Evolutionary conservation across 345 rosid genomes (phyloP), one percentile per base, ranked within the genome.

Genomic region (Leavenworthia alabamica): DNA sequence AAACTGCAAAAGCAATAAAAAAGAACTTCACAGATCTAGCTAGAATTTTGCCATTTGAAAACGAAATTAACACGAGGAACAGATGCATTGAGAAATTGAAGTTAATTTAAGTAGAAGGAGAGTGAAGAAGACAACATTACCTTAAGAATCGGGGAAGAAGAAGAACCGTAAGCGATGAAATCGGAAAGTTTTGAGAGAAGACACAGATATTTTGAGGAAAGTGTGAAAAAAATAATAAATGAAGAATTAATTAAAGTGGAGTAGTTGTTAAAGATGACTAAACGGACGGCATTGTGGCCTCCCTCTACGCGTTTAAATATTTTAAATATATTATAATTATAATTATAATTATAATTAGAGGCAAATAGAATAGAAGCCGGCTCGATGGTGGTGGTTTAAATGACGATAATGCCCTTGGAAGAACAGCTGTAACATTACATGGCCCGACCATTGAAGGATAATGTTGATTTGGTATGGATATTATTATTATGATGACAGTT

Each of bases 291-390:
- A 48, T 62, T 64, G 75, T 63, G 63, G 70, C 75, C 60, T 63
- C 54, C 70, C 54, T 63, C 70, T 12, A 71, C 75, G 75, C 75
- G 75, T 49, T n/a, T n/a, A n/a, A n/a, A n/a, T n/a, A n/a, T n/a
- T n/a, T n/a, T n/a, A n/a, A n/a, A n/a, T n/a, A n/a, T n/a, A n/a
- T n/a, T n/a, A n/a, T n/a, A n/a, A n/a, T n/a, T n/a, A n/a, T n/a
- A n/a, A n/a, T n/a, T n/a, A n/a, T n/a, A n/a, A n/a, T n/a, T n/a
- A n/a, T n/a, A 7, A n/a, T 17, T 20, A 64, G 60, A 51, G 43
- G 60, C 12, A 14, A 20, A 61, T 46, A 22, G 43, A 20, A 61
- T 46, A 22, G 43, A 39, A 33, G 70, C 59, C 70, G 75, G 70
- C 70, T 36, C 45, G 41, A n/a, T 2, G 1, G 46, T 2, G 1